These are phyloP conservation scores for Paecilomyces niveus DNA, from an alignment of 2,329 filamentous ascomycete genomes.

Conservation along the genomic window DNA sequence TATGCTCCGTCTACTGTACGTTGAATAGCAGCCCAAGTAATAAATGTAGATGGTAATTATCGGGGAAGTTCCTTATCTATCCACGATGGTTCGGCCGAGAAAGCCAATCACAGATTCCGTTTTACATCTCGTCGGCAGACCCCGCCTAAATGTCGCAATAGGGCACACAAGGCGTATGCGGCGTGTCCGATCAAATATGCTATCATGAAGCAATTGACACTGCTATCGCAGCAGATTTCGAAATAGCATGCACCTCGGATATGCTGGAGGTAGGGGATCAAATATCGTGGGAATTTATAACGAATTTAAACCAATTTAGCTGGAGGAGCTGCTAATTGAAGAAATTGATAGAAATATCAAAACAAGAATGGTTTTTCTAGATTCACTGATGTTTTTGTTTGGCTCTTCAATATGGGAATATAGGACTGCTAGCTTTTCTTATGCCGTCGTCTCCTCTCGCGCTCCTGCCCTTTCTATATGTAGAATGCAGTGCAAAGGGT, in stretches of 20 bases:
- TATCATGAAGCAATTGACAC: background rate
- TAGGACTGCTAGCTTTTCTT: background rate
- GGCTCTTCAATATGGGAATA: background rate
- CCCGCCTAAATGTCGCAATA: background rate
- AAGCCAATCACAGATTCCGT: background rate
- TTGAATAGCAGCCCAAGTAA: background rate
- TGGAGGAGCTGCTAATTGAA: background rate
- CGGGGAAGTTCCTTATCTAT: background rate
- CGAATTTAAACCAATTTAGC: background rate
- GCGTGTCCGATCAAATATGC: background rate
- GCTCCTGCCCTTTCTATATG: background rate
- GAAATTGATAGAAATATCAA: background rate
- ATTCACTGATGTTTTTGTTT: background rate
- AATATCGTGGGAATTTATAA: no score
- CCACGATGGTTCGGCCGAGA: background rate
- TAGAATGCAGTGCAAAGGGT: background rate
- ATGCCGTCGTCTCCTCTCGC: no score
- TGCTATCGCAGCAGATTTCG: background rate
- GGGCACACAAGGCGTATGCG: background rate
- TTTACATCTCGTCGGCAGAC: background rate
- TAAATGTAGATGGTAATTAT: background rate
- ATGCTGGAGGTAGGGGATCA: background rate
- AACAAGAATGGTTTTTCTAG: background rate
- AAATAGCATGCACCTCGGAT: background rate
- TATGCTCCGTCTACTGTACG: background rate